Base-by-base conservation (phyloP, 352 stramenopile genomes). In the Plasmopara viticola region DNA sequence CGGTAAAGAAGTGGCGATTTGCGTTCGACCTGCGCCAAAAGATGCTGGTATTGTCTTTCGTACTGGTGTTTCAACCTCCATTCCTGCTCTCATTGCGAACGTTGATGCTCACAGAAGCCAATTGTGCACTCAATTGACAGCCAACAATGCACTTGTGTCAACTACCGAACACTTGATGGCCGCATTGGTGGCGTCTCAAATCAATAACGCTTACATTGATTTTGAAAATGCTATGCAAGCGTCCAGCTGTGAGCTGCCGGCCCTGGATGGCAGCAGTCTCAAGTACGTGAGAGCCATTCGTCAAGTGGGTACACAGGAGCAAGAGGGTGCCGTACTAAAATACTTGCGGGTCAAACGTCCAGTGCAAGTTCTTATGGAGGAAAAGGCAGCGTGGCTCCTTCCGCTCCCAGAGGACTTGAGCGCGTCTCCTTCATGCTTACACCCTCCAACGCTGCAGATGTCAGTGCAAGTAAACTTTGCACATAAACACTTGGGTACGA, bases 111-210 rank as follows among this genome's bases (percentile, higher is more conserved):
- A 53, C 47, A 64, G 58, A 40, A 75, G 70, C 40, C 66, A 80
- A 53, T 54, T 90, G 34, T 90, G 78, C 64, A 84, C 78, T 8
- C 72, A 78, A 30, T 62, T 90, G 28, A 34, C 40, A 1, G 34
- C 33, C 31, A 55, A 47, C 51, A 64, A 41, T 55, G 51, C 44
- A 5, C 65, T 45, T 20, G 57, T 87, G 5, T 74, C 66, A 0
- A 90, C 79, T 9, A 35, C 71, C n/a, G 79, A 90, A 51, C 79
- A 90, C 38, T 37, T 90, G 9, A 79, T 90, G 72, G 72, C 79
- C 6, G 77, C 74, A 38, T 58, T 87, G 7, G 65, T 71, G 18
- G 74, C 71, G 6, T 53, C 65, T 13, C 56, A 66, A 17, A 44
- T 90, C 28, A 67, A 61, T 2, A 82, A 84, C 48, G 68, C 62